Evolutionary conservation across 441 rosid species (phyloP).

Genomic region (Breynia disticha): DNA sequence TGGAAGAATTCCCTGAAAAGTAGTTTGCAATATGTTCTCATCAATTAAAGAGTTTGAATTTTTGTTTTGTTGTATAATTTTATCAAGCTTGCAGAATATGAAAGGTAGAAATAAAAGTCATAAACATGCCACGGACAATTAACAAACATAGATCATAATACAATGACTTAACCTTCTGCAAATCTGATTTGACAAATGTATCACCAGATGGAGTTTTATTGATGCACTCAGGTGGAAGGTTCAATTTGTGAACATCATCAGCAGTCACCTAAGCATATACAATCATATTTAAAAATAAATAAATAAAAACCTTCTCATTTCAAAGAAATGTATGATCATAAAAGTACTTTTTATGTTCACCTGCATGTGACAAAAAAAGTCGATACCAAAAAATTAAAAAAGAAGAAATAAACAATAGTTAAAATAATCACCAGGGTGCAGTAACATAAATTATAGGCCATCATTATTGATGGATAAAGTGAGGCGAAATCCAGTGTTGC

Average conservation of each 20-base stretch:
- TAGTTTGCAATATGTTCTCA: constrained; percentile 6
- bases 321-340: background rate
- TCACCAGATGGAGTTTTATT: constrained; percentile 94
- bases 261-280: constrained; percentile 59
- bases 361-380: background rate
- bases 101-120: background rate
- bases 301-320: constrained; percentile 12
- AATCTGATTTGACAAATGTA: constrained; percentile 74
- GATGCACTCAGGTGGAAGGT: constrained; percentile 73
- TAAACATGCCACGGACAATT: background rate
- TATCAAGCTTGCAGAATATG: background rate
- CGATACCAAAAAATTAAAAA: constrained; percentile 4
- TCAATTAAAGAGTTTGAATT: background rate
- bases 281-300: constrained; percentile 10
- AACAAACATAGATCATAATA: background rate
- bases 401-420: constrained; percentile 9
- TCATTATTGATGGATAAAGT: constrained; percentile 96
- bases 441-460: constrained; percentile 97
- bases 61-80: background rate
- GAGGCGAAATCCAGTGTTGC: constrained; percentile 98
- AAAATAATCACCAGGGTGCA: constrained; percentile 71
- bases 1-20: constrained; percentile 89
- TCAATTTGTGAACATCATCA: constrained; percentile 77
- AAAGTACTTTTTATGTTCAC: background rate
- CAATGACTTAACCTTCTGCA: constrained; percentile 58